Base-by-base conservation (phyloP, 2,329 filamentous ascomycete species). In the Beauveria brongniartii region DNA sequence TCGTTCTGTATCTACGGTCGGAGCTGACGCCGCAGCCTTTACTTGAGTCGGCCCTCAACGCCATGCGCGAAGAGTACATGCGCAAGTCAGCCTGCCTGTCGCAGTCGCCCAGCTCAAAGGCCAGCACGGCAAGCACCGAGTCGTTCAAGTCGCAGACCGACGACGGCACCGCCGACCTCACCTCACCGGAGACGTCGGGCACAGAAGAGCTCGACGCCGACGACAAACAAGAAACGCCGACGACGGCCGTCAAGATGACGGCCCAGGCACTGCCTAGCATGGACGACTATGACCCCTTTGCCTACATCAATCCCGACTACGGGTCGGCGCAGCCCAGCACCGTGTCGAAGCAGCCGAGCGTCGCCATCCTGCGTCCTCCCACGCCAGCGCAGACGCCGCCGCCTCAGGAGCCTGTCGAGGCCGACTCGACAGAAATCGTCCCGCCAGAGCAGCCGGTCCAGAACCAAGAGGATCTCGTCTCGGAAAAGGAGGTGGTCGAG, bases 1-100 rank as follows among this genome's bases (percentile, higher is more conserved):
- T 86, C 1, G 75, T 86, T 2, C 73, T 88, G 26, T 75, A 82
- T 51, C 78, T 87, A 60, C 79, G 77, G 16, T 75, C 78, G 9
- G 76, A 77, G 2, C 50, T 53, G 14, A 69, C 71, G 1, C 67
- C 69, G 0, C 75, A 82, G 62, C 62, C 69, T 2, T 67, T 79
- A 0, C 69, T 86, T 1, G 77, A 80, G 24, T 74, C 74, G 1
- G 74, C 80, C 18, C 72, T 85, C 37, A 70, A 73, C 30, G 75
- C 77, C 1, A 81, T 83, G 64, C 74, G 73, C 2, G 50, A 62
- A 37, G 61, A 61, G n/a, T 30, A 40, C 44, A 51, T 56, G 30
- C 44, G 59, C 44, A 61, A 61, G 37, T 55, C 59, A 3, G 28
- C 20, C 9, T 24, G 34, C 4, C 41, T 22, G 3, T 5, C 22